Base-by-base conservation (phyloP, 2,329 filamentous ascomycete species). In the Amauroascus verrucosus region DNA sequence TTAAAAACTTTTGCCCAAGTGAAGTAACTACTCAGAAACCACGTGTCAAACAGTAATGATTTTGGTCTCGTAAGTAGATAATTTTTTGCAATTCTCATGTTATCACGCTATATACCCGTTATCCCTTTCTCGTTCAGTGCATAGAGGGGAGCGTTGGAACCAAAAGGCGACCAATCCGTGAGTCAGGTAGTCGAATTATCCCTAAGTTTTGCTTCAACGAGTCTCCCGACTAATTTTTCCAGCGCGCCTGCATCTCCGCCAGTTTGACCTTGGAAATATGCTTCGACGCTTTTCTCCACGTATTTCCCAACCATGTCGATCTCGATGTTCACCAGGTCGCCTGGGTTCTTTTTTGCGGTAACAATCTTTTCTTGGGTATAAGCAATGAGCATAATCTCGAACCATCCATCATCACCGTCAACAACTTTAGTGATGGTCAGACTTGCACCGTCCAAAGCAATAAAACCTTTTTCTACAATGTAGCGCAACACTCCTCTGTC, bases 361-460 rank as follows among this genome's bases (percentile, higher is more conserved):
- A 95, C 85, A 14, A 98, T 84, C 69, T 86, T 86, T 70, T 91
- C 88, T 74, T 97, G 93, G 9, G 93, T 96, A 70, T 98, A 98
- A 7, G 86, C 81, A 68, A 98, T 96, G 57, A 98, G 76, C 93
- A 98, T 98, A 48, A 98, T 85, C 78, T 97, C 93, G 73, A 79
- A 85, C 80, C 84, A 96, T 68, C 88, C 94, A 40, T 85, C 83
- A 59, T 82, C 79, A 3, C 66, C 77, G 68, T 96, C 91, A 63
- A 91, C 74, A 28, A 97, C 91, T 60, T 80, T 78, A 1, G 91
- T 97, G 1, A 98, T 80, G 0, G 93, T 98, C 75, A 98, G 74
- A 66, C 90, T 96, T 22, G 93, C 91, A 3, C 93, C 93, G 66
- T 98, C 93, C 48, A 98, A 80, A 43, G 90, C 88, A 53, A 98